A percentile compares a stretch with the other conserved stretches of the same genome.
Conservation (phyloP, 306 rosid species). For the Pterocarpus santalinus region DNA sequence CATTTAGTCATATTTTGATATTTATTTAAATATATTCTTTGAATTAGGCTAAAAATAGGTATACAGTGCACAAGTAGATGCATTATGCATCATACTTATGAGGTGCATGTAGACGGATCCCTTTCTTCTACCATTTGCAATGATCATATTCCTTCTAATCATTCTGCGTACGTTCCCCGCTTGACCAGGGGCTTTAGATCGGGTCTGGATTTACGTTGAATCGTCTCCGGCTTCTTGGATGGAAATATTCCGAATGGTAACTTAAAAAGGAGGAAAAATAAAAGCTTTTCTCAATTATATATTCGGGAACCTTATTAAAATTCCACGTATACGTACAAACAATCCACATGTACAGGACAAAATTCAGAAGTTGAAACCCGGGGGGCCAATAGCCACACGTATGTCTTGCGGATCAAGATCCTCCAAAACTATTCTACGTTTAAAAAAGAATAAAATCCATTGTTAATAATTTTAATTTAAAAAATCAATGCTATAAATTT, state of each 20-base stretch:
- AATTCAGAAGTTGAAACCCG: not conserved
- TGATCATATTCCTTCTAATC: not conserved
- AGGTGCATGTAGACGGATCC: no score
- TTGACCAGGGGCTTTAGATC: not conserved
- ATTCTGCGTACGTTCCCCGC: conserved; percentile 13
- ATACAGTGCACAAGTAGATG: no score
- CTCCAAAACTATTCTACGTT: not conserved
- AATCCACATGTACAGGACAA: not conserved
- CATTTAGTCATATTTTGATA: no score
- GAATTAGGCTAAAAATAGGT: no score
- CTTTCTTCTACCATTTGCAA: not conserved
- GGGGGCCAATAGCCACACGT: not conserved
- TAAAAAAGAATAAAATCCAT: no score
- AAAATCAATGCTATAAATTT: no score
- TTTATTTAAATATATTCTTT: no score
- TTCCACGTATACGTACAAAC: not conserved
- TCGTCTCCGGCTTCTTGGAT: not conserved
- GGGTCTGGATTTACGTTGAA: not conserved
- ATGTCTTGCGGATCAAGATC: not conserved
- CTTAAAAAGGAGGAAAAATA: not conserved
- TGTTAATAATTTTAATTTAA: no score
- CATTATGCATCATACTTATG: no score
- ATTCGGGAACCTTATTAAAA: not conserved
- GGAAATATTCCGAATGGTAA: not conserved
- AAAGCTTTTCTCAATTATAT: no score